These are phyloP conservation scores for Citrus trifoliata DNA, from an alignment of 345 rosid genomes.

Conservation along the genomic window DNA sequence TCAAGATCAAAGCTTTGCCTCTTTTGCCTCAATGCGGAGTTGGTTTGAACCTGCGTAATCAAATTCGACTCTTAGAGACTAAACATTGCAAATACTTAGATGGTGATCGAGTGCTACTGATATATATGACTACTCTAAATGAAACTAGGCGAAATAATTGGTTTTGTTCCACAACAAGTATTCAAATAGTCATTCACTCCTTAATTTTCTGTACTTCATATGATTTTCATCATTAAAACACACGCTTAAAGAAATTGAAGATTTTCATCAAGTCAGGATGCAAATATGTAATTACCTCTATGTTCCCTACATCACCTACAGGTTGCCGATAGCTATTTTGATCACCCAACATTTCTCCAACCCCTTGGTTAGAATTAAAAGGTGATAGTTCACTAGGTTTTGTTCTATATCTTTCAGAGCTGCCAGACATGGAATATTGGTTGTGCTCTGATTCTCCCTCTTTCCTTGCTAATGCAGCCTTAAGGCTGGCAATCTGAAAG, in stretches of 20 bases:
- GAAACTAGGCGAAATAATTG: background rate
- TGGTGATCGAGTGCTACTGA: background rate
- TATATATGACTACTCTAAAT: background rate
- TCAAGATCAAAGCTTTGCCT: constrained; percentile 77
- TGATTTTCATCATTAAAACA: background rate
- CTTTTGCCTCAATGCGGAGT: constrained; percentile 46
- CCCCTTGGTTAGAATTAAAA: constrained; percentile 34
- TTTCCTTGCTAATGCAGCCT: constrained; percentile 75
- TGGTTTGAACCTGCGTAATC: constrained; percentile 47
- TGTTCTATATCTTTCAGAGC: constrained; percentile 50
- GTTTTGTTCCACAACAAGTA: background rate
- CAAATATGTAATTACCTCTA: constrained; percentile 52
- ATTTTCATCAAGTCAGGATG: background rate
- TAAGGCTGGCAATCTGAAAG: constrained; percentile 71
- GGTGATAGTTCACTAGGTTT: constrained; percentile 48
- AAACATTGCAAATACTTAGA: background rate
- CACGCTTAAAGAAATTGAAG: background rate
- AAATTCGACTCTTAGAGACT: background rate
- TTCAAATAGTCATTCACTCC: background rate
- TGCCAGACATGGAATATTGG: constrained; percentile 41
- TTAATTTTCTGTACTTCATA: background rate
- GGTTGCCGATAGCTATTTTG: constrained; percentile 43
- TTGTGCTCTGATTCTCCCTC: constrained; percentile 51
- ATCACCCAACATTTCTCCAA: constrained; percentile 33
- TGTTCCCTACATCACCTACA: constrained; percentile 67